Percentiles rank a stretch among this genome's conserved stretches.
Conservation (phyloP, 208 protist genomes). For the Herpetomonas tarakana region DNA sequence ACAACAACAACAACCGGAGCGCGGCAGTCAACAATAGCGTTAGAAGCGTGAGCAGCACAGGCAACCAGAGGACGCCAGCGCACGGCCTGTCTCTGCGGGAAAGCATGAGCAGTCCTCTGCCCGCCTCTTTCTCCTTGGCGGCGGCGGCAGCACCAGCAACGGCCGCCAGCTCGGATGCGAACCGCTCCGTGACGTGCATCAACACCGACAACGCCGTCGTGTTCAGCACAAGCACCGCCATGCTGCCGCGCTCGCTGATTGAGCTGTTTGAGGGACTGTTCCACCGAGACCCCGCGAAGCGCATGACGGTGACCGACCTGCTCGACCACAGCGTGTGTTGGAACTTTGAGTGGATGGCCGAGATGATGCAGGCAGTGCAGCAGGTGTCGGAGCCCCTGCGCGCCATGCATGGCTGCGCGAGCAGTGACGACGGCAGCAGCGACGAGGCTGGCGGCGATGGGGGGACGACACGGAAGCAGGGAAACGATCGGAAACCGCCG, state of each 20-base stretch:
- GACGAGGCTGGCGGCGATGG: background rate
- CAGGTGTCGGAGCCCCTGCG: constrained; percentile 17
- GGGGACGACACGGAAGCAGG: background rate
- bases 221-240: constrained; percentile 28
- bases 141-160: no score
- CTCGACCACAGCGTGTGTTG: constrained; percentile 76
- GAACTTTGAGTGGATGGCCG: constrained; percentile 72
- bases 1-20: constrained; percentile 3
- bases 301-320: constrained; percentile 68
- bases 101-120: no score
- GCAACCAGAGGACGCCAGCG: background rate
- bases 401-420: constrained; percentile 8
- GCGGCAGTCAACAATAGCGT: constrained; percentile 3
- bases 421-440: background rate
- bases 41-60: no score
- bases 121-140: no score
- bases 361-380: constrained; percentile 54
- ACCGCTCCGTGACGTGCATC: constrained; percentile 41
- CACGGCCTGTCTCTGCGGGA: background rate
- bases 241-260: constrained; percentile 56
- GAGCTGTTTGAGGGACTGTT: constrained; percentile 72
- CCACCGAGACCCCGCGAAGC: constrained; percentile 55
- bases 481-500: no score
- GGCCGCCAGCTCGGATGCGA: background rate
- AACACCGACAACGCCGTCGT: constrained; percentile 32